phyloP scores from a whole-genome alignment of 805 yeast species.

The Wickerhamomyces canadensis region DNA sequence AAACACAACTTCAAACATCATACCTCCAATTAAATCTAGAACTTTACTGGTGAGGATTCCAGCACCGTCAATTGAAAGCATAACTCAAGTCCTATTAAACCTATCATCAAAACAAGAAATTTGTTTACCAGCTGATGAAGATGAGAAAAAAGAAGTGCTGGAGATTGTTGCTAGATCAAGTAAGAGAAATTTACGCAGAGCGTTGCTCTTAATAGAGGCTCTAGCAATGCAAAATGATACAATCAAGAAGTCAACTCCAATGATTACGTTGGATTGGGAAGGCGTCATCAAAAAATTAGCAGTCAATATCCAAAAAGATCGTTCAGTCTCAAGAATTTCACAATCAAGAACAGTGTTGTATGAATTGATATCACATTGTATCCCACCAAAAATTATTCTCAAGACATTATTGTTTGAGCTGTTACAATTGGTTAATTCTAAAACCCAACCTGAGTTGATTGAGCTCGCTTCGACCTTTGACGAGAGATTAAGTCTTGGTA shows the following conservation, averaged over 20 bases:
- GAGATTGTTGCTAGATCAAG: slow-evolving; percentile 47
- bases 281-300: slow-evolving; percentile 68
- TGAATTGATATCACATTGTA: slow-evolving; percentile 87
- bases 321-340: slow-evolving; percentile 52
- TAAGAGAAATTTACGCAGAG: slow-evolving; percentile 71
- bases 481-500: slow-evolving; percentile 81
- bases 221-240: slow-evolving; percentile 63
- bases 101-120: slow-evolving; percentile 55
- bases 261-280: slow-evolving; percentile 86
- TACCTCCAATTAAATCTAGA: slow-evolving; percentile 91
- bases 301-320: slow-evolving; percentile 47
- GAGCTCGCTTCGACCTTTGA: slow-evolving; percentile 65
- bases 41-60: slow-evolving; percentile 84
- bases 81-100: slow-evolving; percentile 44
- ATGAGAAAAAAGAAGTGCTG: slow-evolving; percentile 39
- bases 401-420: slow-evolving; percentile 52
- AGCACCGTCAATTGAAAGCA: slow-evolving; percentile 64
- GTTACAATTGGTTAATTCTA: slow-evolving; percentile 25
- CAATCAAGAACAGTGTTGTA: slow-evolving; percentile 66
- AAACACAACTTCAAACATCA: slow-evolving; percentile 86
- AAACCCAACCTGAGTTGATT: slow-evolving; percentile 42
- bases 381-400: slow-evolving; percentile 79
- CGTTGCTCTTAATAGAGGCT: slow-evolving; percentile 78
- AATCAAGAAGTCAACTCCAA: slow-evolving; percentile 39
- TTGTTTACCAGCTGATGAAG: slow-evolving; percentile 28